Conservation (phyloP, 2,329 filamentous ascomycete species). For the Chrysosporium queenslandicum region DNA sequence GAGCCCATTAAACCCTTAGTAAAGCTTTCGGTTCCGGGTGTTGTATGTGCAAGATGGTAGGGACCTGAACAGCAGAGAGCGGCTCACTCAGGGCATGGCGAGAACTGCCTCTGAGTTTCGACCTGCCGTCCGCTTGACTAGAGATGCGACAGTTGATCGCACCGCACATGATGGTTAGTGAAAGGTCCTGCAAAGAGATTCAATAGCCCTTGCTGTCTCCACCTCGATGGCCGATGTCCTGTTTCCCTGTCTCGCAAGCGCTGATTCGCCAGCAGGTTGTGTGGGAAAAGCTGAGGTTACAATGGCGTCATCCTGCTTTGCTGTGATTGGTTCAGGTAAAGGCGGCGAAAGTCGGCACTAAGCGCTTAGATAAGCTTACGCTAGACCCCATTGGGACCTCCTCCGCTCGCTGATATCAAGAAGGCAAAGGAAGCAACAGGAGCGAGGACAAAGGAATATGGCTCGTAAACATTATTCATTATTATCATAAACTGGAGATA, state of each 20-base stretch:
- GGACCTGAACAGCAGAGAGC: not conserved
- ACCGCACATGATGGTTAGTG: not conserved
- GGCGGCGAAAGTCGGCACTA: not conserved
- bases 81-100: not conserved
- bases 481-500: not conserved
- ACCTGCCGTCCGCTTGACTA: not conserved
- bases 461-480: not conserved
- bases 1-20: not conserved
- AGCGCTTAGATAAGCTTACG: not conserved
- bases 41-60: not conserved
- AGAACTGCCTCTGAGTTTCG: not conserved
- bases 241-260: not conserved
- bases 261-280: not conserved
- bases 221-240: not conserved
- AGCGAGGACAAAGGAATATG: not conserved
- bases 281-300: not conserved
- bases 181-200: not conserved
- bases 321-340: not conserved
- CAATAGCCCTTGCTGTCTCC: not conserved
- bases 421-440: not conserved
- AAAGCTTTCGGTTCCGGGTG: not conserved
- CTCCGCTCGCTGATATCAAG: not conserved
- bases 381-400: not conserved
- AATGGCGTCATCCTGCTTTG: conserved; percentile 7
- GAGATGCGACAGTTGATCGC: not conserved